Evolutionary conservation across 2,329 filamentous ascomycete genomes (phyloP).

Genomic region (Pyricularia grisea): DNA sequence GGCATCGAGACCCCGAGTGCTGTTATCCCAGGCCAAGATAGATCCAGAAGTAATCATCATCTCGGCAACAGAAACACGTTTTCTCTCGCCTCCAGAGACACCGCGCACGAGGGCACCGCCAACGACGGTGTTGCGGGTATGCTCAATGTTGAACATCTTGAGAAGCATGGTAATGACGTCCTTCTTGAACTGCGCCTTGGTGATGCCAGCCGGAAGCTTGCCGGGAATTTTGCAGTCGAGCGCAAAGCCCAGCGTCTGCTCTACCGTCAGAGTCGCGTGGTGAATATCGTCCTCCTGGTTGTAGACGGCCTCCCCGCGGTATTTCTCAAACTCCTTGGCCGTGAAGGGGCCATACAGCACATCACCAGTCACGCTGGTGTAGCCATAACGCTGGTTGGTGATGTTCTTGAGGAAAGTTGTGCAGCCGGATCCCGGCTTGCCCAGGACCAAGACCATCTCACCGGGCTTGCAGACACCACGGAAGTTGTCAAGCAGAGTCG

Average conservation of each 20-base stretch:
- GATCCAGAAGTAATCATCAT: constrained; percentile 69
- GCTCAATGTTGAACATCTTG: constrained; percentile 91
- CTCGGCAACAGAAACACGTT: constrained; percentile 75
- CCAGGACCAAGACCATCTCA: constrained; percentile 81
- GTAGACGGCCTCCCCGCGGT: constrained; percentile 76
- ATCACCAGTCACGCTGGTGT: constrained; percentile 51
- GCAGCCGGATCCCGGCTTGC: constrained; percentile 65
- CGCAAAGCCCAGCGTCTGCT: constrained; percentile 79
- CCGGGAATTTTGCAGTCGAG: constrained; percentile 77
- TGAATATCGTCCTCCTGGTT: constrained; percentile 83
- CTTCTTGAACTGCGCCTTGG: constrained; percentile 60
- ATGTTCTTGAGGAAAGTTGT: constrained; percentile 62
- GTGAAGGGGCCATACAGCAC: constrained; percentile 70
- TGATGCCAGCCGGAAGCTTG: constrained; percentile 66
- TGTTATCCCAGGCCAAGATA: constrained; percentile 66
- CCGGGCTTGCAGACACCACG: constrained; percentile 64
- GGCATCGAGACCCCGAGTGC: constrained; percentile 45
- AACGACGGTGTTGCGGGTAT: constrained; percentile 76
- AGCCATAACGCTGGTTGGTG: constrained; percentile 53
- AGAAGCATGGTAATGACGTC: constrained; percentile 65
- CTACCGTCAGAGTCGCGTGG: constrained; percentile 75
- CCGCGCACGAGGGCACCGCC: constrained; percentile 75
- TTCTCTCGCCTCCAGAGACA: constrained; percentile 69
- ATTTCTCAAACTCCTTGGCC: constrained; percentile 61
- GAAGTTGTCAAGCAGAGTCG: constrained; percentile 66